Conservation (phyloP, 257 asterid species). For the Knoxia roxburghii region DNA sequence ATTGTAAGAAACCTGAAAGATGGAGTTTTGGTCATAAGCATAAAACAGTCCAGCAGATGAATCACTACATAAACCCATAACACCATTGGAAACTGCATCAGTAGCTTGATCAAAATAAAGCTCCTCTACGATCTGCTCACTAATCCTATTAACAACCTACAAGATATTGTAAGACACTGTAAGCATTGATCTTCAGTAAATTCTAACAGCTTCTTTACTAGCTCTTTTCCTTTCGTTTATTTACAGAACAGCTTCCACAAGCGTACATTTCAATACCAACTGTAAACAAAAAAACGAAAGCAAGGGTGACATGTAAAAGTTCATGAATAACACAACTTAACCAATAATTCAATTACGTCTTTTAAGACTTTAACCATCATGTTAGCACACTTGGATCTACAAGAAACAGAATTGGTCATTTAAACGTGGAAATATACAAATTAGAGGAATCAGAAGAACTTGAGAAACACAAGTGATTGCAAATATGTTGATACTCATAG, state of each 20-base stretch:
- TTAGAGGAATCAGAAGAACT: neutral
- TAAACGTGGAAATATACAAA: neutral
- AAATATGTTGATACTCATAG: neutral
- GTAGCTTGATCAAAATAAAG: constrained; percentile 76
- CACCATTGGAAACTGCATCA: constrained; percentile 73
- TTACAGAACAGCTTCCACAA: neutral
- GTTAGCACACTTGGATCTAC: neutral
- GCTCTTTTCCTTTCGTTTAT: neutral
- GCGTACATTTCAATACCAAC: neutral
- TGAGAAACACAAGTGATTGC: neutral
- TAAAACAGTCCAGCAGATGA: constrained; percentile 98
- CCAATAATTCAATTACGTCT: neutral
- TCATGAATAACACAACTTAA: neutral
- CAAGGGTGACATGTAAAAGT: neutral
- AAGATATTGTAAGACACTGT: constrained; percentile 11
- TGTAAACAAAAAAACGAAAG: neutral
- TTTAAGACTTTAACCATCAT: neutral
- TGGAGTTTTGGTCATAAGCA: constrained; percentile 87
- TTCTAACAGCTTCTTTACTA: neutral
- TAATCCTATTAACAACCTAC: constrained; percentile 92
- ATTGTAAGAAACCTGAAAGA: constrained; percentile 65
- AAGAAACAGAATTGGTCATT: neutral
- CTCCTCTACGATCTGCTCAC: constrained; percentile 92
- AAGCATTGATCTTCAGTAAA: too few relatives aligned
- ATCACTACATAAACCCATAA: constrained; percentile 92